A percentile compares a stretch with the other conserved stretches of the same genome.
These are phyloP conservation scores for Lathyrus aphaca DNA, from an alignment of 306 rosid species.

Conservation along the genomic window DNA sequence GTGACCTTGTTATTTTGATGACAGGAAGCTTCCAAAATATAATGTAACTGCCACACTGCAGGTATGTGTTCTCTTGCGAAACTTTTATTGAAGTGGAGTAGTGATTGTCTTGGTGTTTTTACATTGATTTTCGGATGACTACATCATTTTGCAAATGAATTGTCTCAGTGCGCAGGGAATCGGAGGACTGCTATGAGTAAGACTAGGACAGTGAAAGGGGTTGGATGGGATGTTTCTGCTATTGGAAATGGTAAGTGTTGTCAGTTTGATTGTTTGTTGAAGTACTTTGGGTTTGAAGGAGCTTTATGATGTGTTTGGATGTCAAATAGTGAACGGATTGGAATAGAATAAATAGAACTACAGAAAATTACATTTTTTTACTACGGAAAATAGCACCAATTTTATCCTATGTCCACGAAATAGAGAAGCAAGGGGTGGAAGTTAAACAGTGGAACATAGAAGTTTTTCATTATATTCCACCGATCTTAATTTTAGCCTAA, in stretches of 20 bases:
- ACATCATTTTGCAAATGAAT: constrained; percentile 22
- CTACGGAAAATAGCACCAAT: neutral
- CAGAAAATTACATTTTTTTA: neutral
- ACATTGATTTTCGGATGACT: constrained; percentile 19
- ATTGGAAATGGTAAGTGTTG: constrained; percentile 80
- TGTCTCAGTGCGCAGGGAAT: constrained; percentile 87
- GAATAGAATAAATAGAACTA: neutral
- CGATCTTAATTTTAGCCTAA: neutral
- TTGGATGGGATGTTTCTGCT: constrained; percentile 97
- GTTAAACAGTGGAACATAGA: neutral
- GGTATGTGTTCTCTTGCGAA: constrained; percentile 48
- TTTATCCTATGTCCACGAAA: neutral
- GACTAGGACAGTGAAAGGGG: constrained; percentile 75
- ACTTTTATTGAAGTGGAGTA: constrained; percentile 3
- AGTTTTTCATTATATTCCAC: neutral
- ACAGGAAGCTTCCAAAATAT: constrained; percentile 89
- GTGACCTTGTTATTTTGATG: constrained; percentile 39
- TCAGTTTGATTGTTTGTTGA: constrained; percentile 12
- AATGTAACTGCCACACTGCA: constrained; percentile 81
- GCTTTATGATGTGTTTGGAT: constrained; percentile 5
- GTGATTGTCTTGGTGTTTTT: neutral
- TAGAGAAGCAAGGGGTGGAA: constrained; percentile 1
- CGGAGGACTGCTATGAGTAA: constrained; percentile 97
- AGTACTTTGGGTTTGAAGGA: constrained; percentile 15
- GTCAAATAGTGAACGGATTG: neutral